phyloP scores from a whole-genome alignment of 495 filamentous ascomycete species.

The Tetracladium setigerum region DNA sequence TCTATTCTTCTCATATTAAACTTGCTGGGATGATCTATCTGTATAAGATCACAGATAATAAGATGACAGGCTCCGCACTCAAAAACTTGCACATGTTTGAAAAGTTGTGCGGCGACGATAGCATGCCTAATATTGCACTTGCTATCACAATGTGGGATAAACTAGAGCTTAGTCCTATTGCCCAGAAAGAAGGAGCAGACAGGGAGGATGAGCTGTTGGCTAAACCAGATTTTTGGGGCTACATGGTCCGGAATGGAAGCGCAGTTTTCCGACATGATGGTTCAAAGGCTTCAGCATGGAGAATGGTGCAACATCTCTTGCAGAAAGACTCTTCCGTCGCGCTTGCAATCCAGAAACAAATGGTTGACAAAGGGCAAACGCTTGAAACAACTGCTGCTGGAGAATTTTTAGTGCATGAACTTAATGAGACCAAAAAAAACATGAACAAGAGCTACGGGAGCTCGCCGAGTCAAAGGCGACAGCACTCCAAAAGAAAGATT shows the following conservation, averaged over 20 bases:
- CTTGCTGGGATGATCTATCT: slow-evolving; percentile 33
- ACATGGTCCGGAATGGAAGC: slow-evolving; percentile 20
- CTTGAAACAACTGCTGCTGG: slow-evolving; percentile 2
- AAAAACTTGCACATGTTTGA: slow-evolving; percentile 28
- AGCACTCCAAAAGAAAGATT: no score
- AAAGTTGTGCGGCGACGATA: slow-evolving; percentile 26
- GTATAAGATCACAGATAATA: slow-evolving; percentile 31
- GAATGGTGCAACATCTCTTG: neutral
- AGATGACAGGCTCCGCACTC: slow-evolving; percentile 24
- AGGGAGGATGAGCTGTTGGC: slow-evolving; percentile 23
- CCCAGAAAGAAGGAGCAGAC: slow-evolving; percentile 2
- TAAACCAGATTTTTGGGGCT: slow-evolving; percentile 25
- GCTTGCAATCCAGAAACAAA: slow-evolving; percentile 3
- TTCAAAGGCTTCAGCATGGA: neutral
- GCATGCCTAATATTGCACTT: slow-evolving; percentile 24
- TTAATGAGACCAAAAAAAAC: neutral
- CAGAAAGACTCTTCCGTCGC: neutral
- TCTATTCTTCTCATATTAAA: slow-evolving; percentile 22
- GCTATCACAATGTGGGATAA: slow-evolving; percentile 33
- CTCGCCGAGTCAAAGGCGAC: no score
- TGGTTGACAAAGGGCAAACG: neutral
- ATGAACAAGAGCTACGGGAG: no score
- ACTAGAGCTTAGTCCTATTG: neutral
- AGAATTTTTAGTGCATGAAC: neutral
- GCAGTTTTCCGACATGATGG: slow-evolving; percentile 2